A percentile compares a stretch with the other conserved stretches of the same genome.
These are phyloP conservation scores for Yamadazyma mexicana DNA, from an alignment of 1,139 yeast genomes.

Conservation along the genomic window DNA sequence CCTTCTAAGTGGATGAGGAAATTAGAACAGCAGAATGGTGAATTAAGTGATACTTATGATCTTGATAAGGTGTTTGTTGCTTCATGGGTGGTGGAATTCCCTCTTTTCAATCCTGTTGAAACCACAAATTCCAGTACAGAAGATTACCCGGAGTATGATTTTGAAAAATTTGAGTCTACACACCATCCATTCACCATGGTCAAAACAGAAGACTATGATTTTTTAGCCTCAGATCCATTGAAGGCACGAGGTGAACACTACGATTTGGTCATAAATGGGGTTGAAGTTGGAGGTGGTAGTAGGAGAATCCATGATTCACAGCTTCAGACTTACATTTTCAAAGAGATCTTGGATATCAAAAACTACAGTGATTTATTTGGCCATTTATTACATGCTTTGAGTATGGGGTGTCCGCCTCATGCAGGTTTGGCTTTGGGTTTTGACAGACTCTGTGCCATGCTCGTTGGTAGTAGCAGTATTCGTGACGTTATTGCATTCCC, in stretches of 20 bases:
- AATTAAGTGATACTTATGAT: slow-evolving; percentile 18
- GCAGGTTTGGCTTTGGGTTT: slow-evolving; percentile 96
- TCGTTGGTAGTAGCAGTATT: slow-evolving; percentile 70
- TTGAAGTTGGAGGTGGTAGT: slow-evolving; percentile 96
- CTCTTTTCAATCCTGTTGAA: slow-evolving; percentile 79
- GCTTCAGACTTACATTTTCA: slow-evolving; percentile 70
- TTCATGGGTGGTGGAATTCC: slow-evolving; percentile 87
- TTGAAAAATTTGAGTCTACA: slow-evolving; percentile 57
- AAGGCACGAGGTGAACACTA: slow-evolving; percentile 88
- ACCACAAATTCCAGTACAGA: slow-evolving; percentile 20
- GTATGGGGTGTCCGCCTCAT: slow-evolving; percentile 97
- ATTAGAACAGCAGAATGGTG: slow-evolving; percentile 20
- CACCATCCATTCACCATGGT: slow-evolving; percentile 99
- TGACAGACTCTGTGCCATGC: slow-evolving; percentile 90
- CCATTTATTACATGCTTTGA: slow-evolving; percentile 77
- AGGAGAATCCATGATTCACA: slow-evolving; percentile 87
- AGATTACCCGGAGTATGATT: slow-evolving; percentile 64
- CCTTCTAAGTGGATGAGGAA: slow-evolving; percentile 54
- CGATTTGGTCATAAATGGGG: slow-evolving; percentile 91
- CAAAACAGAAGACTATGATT: slow-evolving; percentile 62
- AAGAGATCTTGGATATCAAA: slow-evolving; percentile 52
- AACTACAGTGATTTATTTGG: slow-evolving; percentile 74
- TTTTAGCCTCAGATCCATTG: slow-evolving; percentile 56
- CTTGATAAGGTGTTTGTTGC: slow-evolving; percentile 53
- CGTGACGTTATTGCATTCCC: slow-evolving; percentile 97